These are phyloP conservation scores for Ilex paraguariensis DNA, from an alignment of 305 asterid genomes.

Conservation along the genomic window DNA sequence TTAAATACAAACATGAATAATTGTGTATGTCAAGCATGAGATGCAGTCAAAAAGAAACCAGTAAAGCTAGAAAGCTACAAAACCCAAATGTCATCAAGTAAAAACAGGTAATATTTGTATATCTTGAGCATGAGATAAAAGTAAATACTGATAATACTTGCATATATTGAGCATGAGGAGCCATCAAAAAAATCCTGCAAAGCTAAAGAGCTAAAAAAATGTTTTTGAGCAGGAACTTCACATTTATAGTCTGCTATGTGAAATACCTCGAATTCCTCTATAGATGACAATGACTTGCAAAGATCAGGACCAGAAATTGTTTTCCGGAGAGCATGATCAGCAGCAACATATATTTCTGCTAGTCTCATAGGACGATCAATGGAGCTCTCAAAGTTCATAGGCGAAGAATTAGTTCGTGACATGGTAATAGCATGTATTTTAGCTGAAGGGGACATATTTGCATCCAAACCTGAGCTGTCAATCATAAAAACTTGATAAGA, in stretches of 20 bases:
- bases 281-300: conserved; percentile 71
- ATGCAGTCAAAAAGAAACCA: no score
- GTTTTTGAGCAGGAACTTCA: not conserved
- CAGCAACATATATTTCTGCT: conserved; percentile 90
- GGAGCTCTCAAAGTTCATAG: conserved; percentile 77
- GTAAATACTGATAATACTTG: not conserved
- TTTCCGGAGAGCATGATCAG: conserved; percentile 83
- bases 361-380: conserved; percentile 93
- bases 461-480: conserved; percentile 64
- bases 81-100: no score
- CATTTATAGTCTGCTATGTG: conserved; percentile 2
- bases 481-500: conserved; percentile 35
- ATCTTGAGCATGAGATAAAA: no score
- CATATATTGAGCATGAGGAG: not conserved
- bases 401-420: conserved; percentile 85
- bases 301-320: conserved; percentile 71
- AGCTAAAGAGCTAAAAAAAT: not conserved
- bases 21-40: no score
- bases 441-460: conserved; percentile 28
- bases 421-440: conserved; percentile 47
- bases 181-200: no score
- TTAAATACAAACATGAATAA: no score
- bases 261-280: conserved; percentile 83
- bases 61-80: no score
- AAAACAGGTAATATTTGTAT: no score